phyloP scores from a whole-genome alignment of 2,329 filamentous ascomycete genomes.

The Aspergillus puulaauensis region DNA sequence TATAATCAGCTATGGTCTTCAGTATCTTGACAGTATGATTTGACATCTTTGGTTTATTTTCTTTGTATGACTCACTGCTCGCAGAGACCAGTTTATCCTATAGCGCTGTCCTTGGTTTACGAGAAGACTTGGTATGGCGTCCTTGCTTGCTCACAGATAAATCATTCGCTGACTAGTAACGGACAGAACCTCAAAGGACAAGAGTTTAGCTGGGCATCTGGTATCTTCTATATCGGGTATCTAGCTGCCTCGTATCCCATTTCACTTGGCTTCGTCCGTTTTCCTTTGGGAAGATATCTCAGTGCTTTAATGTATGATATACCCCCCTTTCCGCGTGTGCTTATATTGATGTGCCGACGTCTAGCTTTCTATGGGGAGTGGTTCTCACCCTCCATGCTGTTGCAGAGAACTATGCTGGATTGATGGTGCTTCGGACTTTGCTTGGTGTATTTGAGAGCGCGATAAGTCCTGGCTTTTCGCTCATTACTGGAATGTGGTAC shows the following conservation, averaged over 20 bases:
- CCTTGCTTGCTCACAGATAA: not conserved
- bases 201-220: conserved; percentile 23
- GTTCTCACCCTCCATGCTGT: conserved; percentile 30
- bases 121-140: conserved; percentile 12
- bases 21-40: conserved; percentile 30
- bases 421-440: conserved; percentile 41
- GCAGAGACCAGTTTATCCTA: conserved; percentile 18
- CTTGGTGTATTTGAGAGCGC: conserved; percentile 42
- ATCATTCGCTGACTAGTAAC: not conserved
- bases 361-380: conserved; percentile 29
- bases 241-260: conserved; percentile 33
- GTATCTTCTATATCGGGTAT: conserved; percentile 28
- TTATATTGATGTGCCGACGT: not conserved
- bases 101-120: conserved; percentile 15
- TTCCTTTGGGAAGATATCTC: conserved; percentile 35
- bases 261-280: conserved; percentile 31
- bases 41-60: not conserved
- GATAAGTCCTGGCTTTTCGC: conserved; percentile 33
- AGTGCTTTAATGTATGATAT: conserved; percentile 16
- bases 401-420: conserved; percentile 32
- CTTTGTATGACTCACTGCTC: not conserved
- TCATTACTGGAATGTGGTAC: conserved; percentile 33
- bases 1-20: conserved; percentile 21
- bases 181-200: not conserved
- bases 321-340: not conserved